These are phyloP conservation scores for Calendula officinalis DNA, from an alignment of 129 eudicot species.

Conservation along the genomic window DNA sequence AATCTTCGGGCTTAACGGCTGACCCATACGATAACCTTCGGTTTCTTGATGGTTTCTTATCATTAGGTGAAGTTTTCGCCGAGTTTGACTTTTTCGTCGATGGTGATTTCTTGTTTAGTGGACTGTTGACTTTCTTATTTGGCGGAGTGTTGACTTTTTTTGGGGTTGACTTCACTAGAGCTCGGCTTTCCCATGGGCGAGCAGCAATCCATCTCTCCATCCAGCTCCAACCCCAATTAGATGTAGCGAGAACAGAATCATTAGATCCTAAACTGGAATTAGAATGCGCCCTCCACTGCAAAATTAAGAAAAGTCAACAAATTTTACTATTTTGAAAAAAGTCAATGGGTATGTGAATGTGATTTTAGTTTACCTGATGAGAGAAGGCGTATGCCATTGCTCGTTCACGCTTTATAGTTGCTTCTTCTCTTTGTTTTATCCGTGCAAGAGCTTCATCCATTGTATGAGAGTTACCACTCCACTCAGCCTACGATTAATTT, in stretches of 20 bases:
- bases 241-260: constrained; percentile 49
- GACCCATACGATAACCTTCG: constrained; percentile 62
- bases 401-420: constrained; percentile 85
- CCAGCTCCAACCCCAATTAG: constrained; percentile 99
- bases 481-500: constrained; percentile 62
- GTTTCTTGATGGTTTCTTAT: constrained; percentile 47
- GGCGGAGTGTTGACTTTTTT: constrained; percentile 46
- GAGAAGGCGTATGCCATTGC: constrained; percentile 96
- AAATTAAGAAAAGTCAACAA: not conserved
- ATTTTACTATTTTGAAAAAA: not conserved
- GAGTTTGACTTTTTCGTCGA: constrained; percentile 44
- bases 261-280: constrained; percentile 41
- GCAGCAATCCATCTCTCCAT: constrained; percentile 97
- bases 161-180: constrained; percentile 47
- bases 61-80: constrained; percentile 47
- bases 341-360: constrained; percentile 8
- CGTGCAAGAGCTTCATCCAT: constrained; percentile 70
- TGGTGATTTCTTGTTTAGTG: constrained; percentile 45
- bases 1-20: constrained; percentile 37
- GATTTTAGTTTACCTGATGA: constrained; percentile 64
- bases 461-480: constrained; percentile 75
- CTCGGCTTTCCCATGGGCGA: constrained; percentile 89
- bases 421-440: constrained; percentile 85
- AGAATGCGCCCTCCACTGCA: constrained; percentile 91
- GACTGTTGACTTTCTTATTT: constrained; percentile 48